These are phyloP conservation scores for Colletotrichum limetticola DNA, from an alignment of 2,329 filamentous ascomycete genomes.

Conservation along the genomic window DNA sequence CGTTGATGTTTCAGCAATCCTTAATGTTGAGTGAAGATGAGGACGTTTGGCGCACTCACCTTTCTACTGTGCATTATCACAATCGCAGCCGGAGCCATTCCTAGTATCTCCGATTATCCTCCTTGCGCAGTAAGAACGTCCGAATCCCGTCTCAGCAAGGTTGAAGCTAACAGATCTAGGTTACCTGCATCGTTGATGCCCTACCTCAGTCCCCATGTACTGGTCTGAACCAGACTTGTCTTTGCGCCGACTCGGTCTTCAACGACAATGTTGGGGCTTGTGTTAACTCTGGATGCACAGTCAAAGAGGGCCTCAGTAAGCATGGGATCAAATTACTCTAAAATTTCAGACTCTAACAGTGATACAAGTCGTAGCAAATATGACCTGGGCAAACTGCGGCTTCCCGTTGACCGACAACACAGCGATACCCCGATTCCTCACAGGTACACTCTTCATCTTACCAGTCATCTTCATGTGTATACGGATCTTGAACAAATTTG, in stretches of 20 bases:
- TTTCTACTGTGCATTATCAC: neutral
- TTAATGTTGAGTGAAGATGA: neutral
- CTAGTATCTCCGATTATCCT: neutral
- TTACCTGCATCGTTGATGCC: neutral
- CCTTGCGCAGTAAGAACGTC: neutral
- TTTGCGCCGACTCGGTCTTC: neutral
- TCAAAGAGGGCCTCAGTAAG: neutral
- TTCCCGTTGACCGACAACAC: slow-evolving; percentile 13
- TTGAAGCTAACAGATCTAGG: neutral
- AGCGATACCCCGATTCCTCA: neutral
- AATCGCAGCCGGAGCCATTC: neutral
- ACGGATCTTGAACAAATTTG: neutral
- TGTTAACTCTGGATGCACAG: neutral
- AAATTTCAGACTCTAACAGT: neutral
- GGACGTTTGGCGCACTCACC: neutral
- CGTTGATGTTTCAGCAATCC: no score
- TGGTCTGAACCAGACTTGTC: neutral
- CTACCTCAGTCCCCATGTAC: slow-evolving; percentile 7
- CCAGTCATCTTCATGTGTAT: neutral
- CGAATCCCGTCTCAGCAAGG: neutral
- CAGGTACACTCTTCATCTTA: slow-evolving; percentile 1
- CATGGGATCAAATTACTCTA: neutral
- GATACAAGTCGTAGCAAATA: neutral
- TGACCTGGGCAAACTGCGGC: slow-evolving; percentile 7
- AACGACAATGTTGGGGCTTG: neutral